phyloP scores from a whole-genome alignment of 768 basidiomycete species.

The Leccinum uliginosum region DNA sequence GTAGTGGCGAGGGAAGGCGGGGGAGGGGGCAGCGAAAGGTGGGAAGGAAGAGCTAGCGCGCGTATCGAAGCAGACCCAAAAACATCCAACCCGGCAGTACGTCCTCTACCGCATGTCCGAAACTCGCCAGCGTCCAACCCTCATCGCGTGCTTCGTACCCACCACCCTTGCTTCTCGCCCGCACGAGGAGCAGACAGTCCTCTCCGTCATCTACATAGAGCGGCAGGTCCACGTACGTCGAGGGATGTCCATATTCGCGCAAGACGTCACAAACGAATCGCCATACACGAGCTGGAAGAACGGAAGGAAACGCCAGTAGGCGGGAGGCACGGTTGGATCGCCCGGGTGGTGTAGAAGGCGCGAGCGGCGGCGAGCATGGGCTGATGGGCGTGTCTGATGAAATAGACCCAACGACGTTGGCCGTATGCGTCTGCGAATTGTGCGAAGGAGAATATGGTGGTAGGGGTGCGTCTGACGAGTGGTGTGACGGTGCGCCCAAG shows the following conservation, averaged over 20 bases:
- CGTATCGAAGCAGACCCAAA: slow-evolving; percentile 15
- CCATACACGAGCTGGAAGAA: slow-evolving; percentile 69
- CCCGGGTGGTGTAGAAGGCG: slow-evolving; percentile 62
- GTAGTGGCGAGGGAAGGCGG: slow-evolving; percentile 1
- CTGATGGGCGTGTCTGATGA: slow-evolving; percentile 22
- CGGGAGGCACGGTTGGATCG: slow-evolving; percentile 65
- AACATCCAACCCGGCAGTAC: slow-evolving; percentile 40
- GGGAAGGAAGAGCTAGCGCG: not conserved
- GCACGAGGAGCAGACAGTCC: slow-evolving; percentile 73
- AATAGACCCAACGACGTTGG: slow-evolving; percentile 10
- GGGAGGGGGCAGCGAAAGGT: not conserved
- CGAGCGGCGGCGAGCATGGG: slow-evolving; percentile 30
- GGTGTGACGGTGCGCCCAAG: slow-evolving; percentile 26
- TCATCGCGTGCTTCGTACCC: slow-evolving; percentile 40
- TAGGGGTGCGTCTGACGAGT: slow-evolving; percentile 19
- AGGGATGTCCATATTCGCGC: slow-evolving; percentile 76
- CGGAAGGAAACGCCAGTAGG: slow-evolving; percentile 59
- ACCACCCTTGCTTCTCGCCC: slow-evolving; percentile 36
- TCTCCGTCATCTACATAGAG: slow-evolving; percentile 73
- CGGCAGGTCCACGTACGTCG: slow-evolving; percentile 66
- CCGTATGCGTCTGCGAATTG: slow-evolving; percentile 5
- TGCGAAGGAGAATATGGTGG: slow-evolving; percentile 24
- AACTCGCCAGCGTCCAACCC: slow-evolving; percentile 83
- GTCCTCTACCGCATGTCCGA: no score
- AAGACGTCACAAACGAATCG: slow-evolving; percentile 63